Evolutionary conservation across 2,329 filamentous ascomycete genomes (phyloP), one percentile per base, ranked within the genome.

Genomic region (Nemania sp.): DNA sequence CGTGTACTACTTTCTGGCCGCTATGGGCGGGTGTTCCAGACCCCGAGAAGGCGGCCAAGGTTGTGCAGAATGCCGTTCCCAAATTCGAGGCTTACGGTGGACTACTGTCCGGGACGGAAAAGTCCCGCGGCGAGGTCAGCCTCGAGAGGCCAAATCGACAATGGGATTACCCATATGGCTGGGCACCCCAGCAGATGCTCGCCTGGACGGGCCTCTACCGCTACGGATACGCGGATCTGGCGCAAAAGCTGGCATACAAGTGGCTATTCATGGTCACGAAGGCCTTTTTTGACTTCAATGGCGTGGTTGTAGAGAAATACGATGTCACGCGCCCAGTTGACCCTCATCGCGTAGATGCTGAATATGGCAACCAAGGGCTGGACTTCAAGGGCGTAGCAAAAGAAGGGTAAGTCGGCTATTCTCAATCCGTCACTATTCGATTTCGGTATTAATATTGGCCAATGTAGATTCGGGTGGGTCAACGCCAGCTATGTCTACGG

Each of bases 261-360:
- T 99, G 95, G 95, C 79, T 97, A 54, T 96, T 93, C 75, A 98
- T 98, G 94, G 92, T 97, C 71, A 97, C 92, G 60, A 97, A 96
- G 78, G 93, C 95, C 0, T 98, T 98, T 78, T 93, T 97, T 62
- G 94, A 99, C 75, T 98, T 94, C 81, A 98, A 98, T 73, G 95
- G 95, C 40, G 92, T 97, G 9, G 94, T 99, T 1, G 95, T 98
- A 5, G 95, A 99, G 78, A 99, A 99, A 80, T 99, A 99, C 79
- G 91, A 99, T 76, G 95, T 99, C 62, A 98, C 94, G 18, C 82
- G 91, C 58, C 88, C 90, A 5, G 87, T 93, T 58, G 93, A 97
- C 71, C 93, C 95, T 39, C 95, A 98, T 77, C 89, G 90, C 64
- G 95, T 98, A 12, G 92, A 96, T 75, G 95, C 94, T 60, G 95